Evolutionary conservation across 176 grass and related monocot genomes (phyloP).

Genomic region (Aegilops speltoides): DNA sequence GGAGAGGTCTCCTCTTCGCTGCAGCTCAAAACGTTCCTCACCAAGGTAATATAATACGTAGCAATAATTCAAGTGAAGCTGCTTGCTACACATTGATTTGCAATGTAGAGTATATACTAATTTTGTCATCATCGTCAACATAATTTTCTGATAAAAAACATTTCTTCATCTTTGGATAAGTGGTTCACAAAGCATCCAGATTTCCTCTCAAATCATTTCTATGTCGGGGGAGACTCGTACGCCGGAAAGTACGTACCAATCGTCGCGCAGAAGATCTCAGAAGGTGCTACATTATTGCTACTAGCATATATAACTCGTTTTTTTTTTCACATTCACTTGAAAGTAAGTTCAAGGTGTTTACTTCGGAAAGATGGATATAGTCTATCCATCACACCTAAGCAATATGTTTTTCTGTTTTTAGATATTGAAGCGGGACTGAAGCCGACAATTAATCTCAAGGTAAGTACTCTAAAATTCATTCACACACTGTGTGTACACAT

Average conservation of each 20-base stretch:
- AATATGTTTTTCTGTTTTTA: background rate
- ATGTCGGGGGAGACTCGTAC: background rate
- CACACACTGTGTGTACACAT: background rate
- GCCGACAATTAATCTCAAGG: background rate
- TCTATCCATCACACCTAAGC: background rate
- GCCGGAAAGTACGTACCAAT: background rate
- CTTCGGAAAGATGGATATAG: background rate
- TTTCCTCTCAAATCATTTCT: background rate
- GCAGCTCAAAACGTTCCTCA: background rate
- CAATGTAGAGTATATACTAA: too few species aligned
- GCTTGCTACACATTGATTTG: too few species aligned
- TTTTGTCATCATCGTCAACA: background rate
- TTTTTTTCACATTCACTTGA: too few species aligned
- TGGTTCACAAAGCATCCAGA: background rate
- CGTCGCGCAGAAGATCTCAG: background rate
- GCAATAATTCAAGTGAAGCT: background rate
- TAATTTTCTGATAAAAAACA: too few species aligned
- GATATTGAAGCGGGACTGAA: background rate
- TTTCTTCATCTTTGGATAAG: background rate
- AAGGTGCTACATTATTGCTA: background rate
- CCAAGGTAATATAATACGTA: background rate
- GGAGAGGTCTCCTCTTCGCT: background rate
- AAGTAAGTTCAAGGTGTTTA: background rate
- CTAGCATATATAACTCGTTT: too few species aligned
- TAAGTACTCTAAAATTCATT: background rate